Evolutionary conservation across 192 early-diverging fungal genomes (phyloP).

Genomic region (Coemansia sp.): DNA sequence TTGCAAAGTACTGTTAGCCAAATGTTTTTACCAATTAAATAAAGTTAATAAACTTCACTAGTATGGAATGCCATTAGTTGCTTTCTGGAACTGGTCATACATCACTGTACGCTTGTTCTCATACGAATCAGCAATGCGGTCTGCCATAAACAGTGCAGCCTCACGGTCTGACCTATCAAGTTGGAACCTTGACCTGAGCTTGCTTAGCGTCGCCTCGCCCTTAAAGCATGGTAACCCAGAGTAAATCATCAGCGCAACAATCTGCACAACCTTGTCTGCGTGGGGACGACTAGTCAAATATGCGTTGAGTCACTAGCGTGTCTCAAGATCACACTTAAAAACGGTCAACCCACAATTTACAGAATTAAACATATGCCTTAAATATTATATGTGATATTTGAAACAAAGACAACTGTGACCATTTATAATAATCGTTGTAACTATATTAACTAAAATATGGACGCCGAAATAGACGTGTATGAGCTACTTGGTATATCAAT

Average conservation of each 20-base stretch:
- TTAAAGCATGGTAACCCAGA: constrained; percentile 98
- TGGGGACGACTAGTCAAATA: constrained; percentile 81
- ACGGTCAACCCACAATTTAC: too few relatives aligned
- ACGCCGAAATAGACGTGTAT: constrained; percentile 56
- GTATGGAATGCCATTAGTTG: constrained; percentile 70
- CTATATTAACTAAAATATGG: constrained; percentile 2
- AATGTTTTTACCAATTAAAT: too few relatives aligned
- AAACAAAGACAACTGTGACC: too few relatives aligned
- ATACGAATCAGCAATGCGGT: constrained; percentile 83
- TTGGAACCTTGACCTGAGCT: constrained; percentile 85
- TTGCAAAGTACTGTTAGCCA: too few relatives aligned
- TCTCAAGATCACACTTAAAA: too few relatives aligned
- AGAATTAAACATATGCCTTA: too few relatives aligned
- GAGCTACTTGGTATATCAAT: constrained; percentile 77
- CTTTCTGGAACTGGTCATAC: constrained; percentile 81
- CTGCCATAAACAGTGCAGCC: constrained; percentile 95
- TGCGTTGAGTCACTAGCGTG: not conserved
- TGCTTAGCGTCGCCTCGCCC: constrained; percentile 80
- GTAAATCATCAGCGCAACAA: constrained; percentile 89
- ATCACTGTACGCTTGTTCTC: constrained; percentile 86
- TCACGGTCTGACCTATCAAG: constrained; percentile 81
- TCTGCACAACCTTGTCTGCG: constrained; percentile 85
- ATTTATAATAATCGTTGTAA: too few relatives aligned
- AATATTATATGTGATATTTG: too few relatives aligned
- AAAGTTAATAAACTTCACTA: constrained; percentile 10